Base-by-base conservation (phyloP, 2,329 filamentous ascomycete genomes). In the Ophiosphaerella herpotricha region DNA sequence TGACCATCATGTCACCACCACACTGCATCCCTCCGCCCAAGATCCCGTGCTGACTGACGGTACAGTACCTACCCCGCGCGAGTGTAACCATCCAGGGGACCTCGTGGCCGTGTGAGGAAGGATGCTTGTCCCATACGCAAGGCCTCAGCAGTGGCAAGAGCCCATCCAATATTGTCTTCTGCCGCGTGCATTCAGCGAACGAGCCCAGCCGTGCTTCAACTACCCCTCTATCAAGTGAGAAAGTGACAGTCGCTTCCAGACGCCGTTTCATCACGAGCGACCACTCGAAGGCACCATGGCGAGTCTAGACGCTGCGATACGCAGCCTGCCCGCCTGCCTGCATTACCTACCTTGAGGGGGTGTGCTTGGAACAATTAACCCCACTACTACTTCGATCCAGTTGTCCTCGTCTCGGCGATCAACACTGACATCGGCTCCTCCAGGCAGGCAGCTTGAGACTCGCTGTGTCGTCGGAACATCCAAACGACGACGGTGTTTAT, bases 1-100 rank as follows among this genome's bases (percentile, higher is more conserved):
- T 21, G 3, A 21, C 18, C 18, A 21, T 21, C 18, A 21, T 21
- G 18, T 21, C 18, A 29, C 23, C 38, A 29, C 23, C 39, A 7
- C 7, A 31, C 16, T 35, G 39, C 16, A 42, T 14, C 14, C 18
- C 18, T 21, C 7, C n/a, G 31, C 43, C 43, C 41, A 43, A 47
- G 21, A 39, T 37, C 35, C 39, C 42, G 42, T 33, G 46, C 48
- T 54, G 58, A 55, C 37, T 53, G 56, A 54, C 51, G 50, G 50
- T 48, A 52, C 53, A 51, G 7, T 29, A 29, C 49, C 46, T 56
- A 58, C 52, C 59, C 51, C 57, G 47, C 61, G 51, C 43, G 47
- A 52, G 55, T 64, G 64, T 58, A 58, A 66, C 60, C 61, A 52
- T 47, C 51, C 55, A 54, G 46, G 50, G 51, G 44, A 39, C 50